Conservation (phyloP, 2,329 filamentous ascomycete species). For the Aspergillus amoenus region DNA sequence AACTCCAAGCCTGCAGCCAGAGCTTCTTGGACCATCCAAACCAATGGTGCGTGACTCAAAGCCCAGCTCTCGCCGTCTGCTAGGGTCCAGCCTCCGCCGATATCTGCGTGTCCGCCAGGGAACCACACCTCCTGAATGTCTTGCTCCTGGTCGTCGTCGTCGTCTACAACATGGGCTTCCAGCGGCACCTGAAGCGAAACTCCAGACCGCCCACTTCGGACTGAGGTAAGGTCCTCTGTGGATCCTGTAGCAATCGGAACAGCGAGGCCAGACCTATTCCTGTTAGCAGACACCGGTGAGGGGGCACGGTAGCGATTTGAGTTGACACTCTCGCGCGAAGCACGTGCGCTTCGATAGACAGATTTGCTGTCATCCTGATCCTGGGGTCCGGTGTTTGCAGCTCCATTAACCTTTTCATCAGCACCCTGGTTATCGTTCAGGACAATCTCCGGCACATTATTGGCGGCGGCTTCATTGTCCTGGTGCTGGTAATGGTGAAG, state of each 20-base stretch:
- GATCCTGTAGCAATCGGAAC: constrained; percentile 29
- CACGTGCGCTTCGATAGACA: constrained; percentile 29
- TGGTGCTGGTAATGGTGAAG: constrained; percentile 16
- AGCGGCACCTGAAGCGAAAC: constrained; percentile 30
- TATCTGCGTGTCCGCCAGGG: constrained; percentile 73
- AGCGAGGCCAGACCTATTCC: constrained; percentile 22
- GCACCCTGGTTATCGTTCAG: constrained; percentile 26
- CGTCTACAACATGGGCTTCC: constrained; percentile 10
- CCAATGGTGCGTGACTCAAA: constrained; percentile 43
- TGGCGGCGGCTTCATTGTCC: constrained; percentile 6
- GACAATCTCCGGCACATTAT: constrained; percentile 31
- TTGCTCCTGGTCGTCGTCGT: constrained; percentile 50
- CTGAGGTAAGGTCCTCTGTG: constrained; percentile 31
- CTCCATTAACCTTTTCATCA: constrained; percentile 2
- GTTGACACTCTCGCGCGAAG: constrained; percentile 22
- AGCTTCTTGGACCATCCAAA: constrained; percentile 67
- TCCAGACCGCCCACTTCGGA: constrained; percentile 30
- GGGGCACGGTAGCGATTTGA: constrained; percentile 30
- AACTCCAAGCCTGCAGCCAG: constrained; percentile 66
- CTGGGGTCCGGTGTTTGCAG: constrained; percentile 2
- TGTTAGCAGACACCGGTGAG: constrained; percentile 17
- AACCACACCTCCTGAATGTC: constrained; percentile 78
- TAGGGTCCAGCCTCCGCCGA: constrained; percentile 73
- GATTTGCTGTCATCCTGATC: constrained; percentile 23
- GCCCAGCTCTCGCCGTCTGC: constrained; percentile 22